Conservation (phyloP, 2,329 filamentous ascomycete genomes). For the Fusarium coicis region DNA sequence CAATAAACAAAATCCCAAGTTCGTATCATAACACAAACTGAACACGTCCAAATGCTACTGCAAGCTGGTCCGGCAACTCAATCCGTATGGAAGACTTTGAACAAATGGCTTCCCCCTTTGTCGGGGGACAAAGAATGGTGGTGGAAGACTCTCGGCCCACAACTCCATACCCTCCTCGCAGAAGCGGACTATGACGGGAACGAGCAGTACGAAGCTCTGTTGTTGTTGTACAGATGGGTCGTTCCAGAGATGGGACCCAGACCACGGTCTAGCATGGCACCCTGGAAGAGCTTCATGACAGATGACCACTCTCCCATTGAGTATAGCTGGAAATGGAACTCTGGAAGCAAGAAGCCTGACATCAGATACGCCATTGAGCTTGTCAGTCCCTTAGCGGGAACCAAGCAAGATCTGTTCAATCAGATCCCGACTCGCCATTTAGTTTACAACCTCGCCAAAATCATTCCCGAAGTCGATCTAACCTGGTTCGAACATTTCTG, state of each 20-base stretch:
- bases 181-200: not conserved
- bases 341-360: not conserved
- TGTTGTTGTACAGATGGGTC: not conserved
- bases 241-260: not conserved
- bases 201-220: not conserved
- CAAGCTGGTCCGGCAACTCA: not conserved
- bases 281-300: not conserved
- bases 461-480: not conserved
- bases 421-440: not conserved
- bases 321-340: conserved; percentile 9
- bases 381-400: not conserved
- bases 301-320: conserved; percentile 4
- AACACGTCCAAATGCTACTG: not conserved
- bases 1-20: no score
- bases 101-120: not conserved
- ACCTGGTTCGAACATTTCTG: conserved; percentile 4
- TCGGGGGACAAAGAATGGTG: not conserved
- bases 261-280: not conserved
- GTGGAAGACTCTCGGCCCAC: not conserved
- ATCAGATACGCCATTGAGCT: not conserved
- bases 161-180: not conserved
- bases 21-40: not conserved
- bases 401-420: not conserved
- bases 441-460: not conserved
- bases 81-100: not conserved